Evolutionary conservation across 2,329 filamentous ascomycete species (phyloP).

Genomic region (Sarocladiaceae sp.): DNA sequence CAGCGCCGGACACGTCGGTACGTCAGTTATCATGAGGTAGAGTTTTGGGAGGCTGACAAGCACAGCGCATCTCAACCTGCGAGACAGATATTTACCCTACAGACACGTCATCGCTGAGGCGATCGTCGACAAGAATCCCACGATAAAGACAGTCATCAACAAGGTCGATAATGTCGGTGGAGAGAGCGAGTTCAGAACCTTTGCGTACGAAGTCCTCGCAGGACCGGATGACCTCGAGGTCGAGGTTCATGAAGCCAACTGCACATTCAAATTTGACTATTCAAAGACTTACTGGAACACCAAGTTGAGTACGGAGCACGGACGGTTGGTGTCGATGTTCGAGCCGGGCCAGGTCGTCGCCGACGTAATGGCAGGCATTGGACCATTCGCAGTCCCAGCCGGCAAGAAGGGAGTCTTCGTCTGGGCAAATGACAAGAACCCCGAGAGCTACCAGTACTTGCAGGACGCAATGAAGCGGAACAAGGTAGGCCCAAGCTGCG

Average conservation of each 20-base stretch:
- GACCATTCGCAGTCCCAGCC: slow-evolving; percentile 87
- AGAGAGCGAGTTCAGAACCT: slow-evolving; percentile 83
- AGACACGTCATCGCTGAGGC: slow-evolving; percentile 81
- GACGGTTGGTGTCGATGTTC: slow-evolving; percentile 70
- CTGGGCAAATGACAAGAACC: slow-evolving; percentile 96
- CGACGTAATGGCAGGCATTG: slow-evolving; percentile 96
- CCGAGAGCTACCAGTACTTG: slow-evolving; percentile 73
- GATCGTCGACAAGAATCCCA: slow-evolving; percentile 81
- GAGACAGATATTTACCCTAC: slow-evolving; percentile 75
- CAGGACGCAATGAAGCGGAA: slow-evolving; percentile 65
- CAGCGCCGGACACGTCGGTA: slow-evolving; percentile 79
- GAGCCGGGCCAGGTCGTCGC: slow-evolving; percentile 80
- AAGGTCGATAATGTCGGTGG: slow-evolving; percentile 85
- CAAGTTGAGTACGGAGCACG: slow-evolving; percentile 83
- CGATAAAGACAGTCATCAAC: slow-evolving; percentile 86
- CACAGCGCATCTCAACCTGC: slow-evolving; percentile 81
- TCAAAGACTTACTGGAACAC: slow-evolving; percentile 98
- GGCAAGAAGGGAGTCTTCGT: slow-evolving; percentile 88
- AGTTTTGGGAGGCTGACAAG: neutral
- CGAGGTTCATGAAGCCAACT: slow-evolving; percentile 72
- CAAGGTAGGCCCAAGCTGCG: slow-evolving; percentile 50
- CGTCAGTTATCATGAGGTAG: slow-evolving; percentile 19
- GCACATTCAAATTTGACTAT: slow-evolving; percentile 89
- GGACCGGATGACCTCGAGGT: slow-evolving; percentile 81
- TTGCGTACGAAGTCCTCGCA: slow-evolving; percentile 82